Evolutionary conservation across 805 yeast genomes (phyloP).

Genomic region (Candida piceae): DNA sequence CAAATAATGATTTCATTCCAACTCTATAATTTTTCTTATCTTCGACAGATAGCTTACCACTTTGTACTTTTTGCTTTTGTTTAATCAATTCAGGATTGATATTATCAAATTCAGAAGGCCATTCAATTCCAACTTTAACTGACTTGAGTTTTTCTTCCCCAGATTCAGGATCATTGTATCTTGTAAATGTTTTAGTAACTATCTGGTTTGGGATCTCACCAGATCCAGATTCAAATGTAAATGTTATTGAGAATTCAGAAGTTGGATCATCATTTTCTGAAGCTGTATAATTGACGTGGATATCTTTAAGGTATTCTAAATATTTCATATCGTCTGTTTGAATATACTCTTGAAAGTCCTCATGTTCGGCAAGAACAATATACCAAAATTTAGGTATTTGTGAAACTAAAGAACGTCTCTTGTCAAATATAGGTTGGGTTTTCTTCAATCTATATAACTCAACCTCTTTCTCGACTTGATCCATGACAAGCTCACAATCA

Average conservation of each 20-base stretch:
- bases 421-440: conserved; percentile 52
- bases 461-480: conserved; percentile 53
- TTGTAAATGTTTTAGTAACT: conserved; percentile 55
- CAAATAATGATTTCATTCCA: conserved; percentile 81
- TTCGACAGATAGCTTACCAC: conserved; percentile 36
- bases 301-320: conserved; percentile 59
- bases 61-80: conserved; percentile 23
- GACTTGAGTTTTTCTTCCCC: conserved; percentile 56
- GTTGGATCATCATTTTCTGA: conserved; percentile 30
- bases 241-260: conserved; percentile 49
- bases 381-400: conserved; percentile 82
- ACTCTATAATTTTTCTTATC: conserved; percentile 58
- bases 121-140: conserved; percentile 47
- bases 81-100: conserved; percentile 52
- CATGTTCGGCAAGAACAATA: conserved; percentile 74
- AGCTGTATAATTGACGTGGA: conserved; percentile 53
- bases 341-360: conserved; percentile 78
- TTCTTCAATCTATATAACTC: conserved; percentile 48
- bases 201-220: conserved; percentile 50
- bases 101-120: conserved; percentile 63
- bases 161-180: conserved; percentile 38
- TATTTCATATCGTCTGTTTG: conserved; percentile 72
- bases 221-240: conserved; percentile 48
- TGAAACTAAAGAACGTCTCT: conserved; percentile 48
- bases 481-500: conserved; percentile 53